Conservation (phyloP, 1,284 basidiomycete genomes). For the Fistulina hepatica region DNA sequence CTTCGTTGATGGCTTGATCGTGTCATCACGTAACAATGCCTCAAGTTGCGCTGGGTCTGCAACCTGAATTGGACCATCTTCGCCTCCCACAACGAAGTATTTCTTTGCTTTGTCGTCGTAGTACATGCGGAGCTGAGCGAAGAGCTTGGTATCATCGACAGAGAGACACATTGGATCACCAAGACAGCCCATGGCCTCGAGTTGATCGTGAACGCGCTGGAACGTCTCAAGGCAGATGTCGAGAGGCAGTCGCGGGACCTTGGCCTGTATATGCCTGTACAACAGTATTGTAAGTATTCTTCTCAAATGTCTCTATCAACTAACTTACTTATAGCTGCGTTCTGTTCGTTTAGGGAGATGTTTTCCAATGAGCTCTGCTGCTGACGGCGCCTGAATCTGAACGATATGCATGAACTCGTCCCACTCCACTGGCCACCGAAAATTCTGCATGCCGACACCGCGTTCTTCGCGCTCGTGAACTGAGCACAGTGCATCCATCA, state of each 20-base stretch:
- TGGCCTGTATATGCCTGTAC: slow-evolving; percentile 1
- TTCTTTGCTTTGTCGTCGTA: slow-evolving; percentile 13
- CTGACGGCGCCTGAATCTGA: slow-evolving; percentile 19
- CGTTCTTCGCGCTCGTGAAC: slow-evolving; percentile 18
- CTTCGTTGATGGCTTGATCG: not conserved
- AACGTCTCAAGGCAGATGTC: slow-evolving; percentile 16
- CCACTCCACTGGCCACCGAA: slow-evolving; percentile 22
- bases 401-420: slow-evolving; percentile 23
- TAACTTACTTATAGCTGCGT: slow-evolving; percentile 19
- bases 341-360: slow-evolving; percentile 17
- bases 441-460: slow-evolving; percentile 28
- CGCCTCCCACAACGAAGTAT: slow-evolving; percentile 19
- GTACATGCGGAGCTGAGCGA: slow-evolving; percentile 14
- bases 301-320: not conserved
- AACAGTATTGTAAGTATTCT: not conserved
- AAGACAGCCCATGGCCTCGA: slow-evolving; percentile 13
- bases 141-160: slow-evolving; percentile 25
- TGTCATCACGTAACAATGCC: not conserved
- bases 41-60: slow-evolving; percentile 4
- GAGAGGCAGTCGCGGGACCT: slow-evolving; percentile 16
- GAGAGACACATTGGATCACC: slow-evolving; percentile 17
- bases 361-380: slow-evolving; percentile 18
- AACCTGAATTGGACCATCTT: slow-evolving; percentile 14
- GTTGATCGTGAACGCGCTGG: slow-evolving; percentile 9
- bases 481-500: slow-evolving; percentile 23